Percentiles rank a stretch among this genome's conserved stretches.
Conservation (phyloP, 345 rosid genomes). For the Citrus unshiu region DNA sequence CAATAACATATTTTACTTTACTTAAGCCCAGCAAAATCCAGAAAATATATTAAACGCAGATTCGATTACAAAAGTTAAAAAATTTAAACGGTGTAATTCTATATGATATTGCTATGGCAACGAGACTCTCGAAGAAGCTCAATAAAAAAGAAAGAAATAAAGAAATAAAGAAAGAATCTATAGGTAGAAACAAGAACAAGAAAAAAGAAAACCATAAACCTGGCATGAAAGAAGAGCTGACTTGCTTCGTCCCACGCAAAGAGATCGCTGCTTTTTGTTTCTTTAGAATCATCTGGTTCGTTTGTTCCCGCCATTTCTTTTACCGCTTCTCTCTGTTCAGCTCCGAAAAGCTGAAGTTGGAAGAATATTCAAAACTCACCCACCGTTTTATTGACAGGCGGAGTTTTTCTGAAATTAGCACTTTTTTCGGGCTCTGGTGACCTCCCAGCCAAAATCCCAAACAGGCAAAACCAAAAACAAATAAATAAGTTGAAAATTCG, state of each 20-base stretch:
- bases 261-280: constrained; percentile 22
- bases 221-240: constrained; percentile 66
- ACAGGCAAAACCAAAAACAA: too few species aligned
- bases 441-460: too few species aligned
- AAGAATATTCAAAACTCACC: neutral
- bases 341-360: neutral
- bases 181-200: neutral
- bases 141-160: neutral
- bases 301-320: constrained; percentile 28
- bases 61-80: neutral
- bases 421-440: neutral
- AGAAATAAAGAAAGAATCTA: neutral
- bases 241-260: constrained; percentile 67
- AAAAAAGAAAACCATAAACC: constrained; percentile 23
- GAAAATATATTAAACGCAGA: neutral
- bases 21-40: neutral
- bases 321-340: neutral
- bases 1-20: neutral
- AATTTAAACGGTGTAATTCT: neutral
- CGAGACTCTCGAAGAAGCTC: too few species aligned
- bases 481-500: too few species aligned
- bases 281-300: constrained; percentile 25
- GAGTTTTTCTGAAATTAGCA: neutral
- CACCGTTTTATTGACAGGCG: neutral
- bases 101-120: neutral